Conservation (phyloP, 2,329 filamentous ascomycete genomes). For the Curvularia sp. region DNA sequence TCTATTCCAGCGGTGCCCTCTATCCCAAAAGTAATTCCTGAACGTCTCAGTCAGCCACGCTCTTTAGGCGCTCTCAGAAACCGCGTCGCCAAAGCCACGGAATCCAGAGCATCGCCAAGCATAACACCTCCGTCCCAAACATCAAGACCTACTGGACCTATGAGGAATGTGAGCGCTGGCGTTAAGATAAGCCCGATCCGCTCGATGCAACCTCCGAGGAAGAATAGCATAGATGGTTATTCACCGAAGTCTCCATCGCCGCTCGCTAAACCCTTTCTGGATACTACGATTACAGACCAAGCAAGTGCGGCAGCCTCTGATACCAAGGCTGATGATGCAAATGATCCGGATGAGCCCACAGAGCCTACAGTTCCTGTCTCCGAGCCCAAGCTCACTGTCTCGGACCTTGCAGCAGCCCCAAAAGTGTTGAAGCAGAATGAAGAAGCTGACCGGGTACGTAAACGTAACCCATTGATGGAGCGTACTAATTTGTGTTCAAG, state of each 20-base stretch:
- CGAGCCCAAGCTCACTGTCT: not conserved
- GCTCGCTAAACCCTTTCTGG: not conserved
- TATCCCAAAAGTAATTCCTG: constrained; percentile 4
- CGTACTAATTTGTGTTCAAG: not conserved
- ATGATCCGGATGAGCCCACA: not conserved
- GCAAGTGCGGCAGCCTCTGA: not conserved
- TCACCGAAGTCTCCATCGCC: constrained; percentile 4
- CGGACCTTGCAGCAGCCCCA: not conserved
- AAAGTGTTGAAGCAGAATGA: not conserved
- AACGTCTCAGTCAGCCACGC: constrained; percentile 6
- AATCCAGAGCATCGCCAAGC: constrained; percentile 14
- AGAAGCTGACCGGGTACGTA: constrained; percentile 1
- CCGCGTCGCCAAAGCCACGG: constrained; percentile 20
- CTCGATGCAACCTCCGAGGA: constrained; percentile 33
- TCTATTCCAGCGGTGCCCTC: constrained; percentile 20
- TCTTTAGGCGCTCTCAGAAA: constrained; percentile 21
- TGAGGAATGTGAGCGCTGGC: not conserved
- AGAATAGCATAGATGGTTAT: constrained; percentile 7
- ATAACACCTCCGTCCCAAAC: constrained; percentile 16
- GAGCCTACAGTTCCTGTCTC: not conserved
- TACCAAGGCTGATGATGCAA: not conserved
- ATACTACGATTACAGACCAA: not conserved
- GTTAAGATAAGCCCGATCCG: constrained; percentile 31
- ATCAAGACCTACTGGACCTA: constrained; percentile 8
- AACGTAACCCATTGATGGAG: not conserved